Evolutionary conservation across 164 flowering plant species (phyloP).

Genomic region (Platanus orientalis): DNA sequence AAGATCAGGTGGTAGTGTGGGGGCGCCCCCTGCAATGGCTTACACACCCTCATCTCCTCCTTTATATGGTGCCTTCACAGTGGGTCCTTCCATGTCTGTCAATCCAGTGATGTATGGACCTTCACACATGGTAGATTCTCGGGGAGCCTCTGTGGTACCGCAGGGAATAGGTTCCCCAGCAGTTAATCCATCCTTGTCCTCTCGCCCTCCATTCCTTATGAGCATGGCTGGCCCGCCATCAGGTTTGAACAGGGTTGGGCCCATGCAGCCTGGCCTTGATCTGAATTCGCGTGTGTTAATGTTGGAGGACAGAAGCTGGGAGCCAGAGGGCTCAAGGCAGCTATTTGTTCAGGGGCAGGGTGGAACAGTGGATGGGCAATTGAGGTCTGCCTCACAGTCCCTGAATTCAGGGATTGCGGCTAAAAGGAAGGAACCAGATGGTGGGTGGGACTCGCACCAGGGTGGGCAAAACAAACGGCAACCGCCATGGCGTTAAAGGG

Average conservation of each 20-base stretch:
- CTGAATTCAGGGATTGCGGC: slow-evolving; percentile 40
- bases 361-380: slow-evolving; percentile 45
- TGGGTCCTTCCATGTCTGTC: slow-evolving; percentile 27
- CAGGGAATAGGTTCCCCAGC: slow-evolving; percentile 44
- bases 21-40: slow-evolving; percentile 34
- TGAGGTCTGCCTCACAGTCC: slow-evolving; percentile 29
- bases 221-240: slow-evolving; percentile 33
- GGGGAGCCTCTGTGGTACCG: slow-evolving; percentile 55
- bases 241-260: slow-evolving; percentile 35
- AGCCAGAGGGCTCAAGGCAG: slow-evolving; percentile 30
- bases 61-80: slow-evolving; percentile 25
- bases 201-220: slow-evolving; percentile 46
- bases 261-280: slow-evolving; percentile 43
- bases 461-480: slow-evolving; percentile 42
- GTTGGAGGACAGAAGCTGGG: slow-evolving; percentile 27
- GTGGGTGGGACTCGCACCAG: slow-evolving; percentile 57
- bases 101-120: slow-evolving; percentile 48
- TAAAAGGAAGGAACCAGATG: slow-evolving; percentile 79
- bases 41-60: slow-evolving; percentile 37
- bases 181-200: slow-evolving; percentile 31
- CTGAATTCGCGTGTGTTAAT: slow-evolving; percentile 45
- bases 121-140: slow-evolving; percentile 67
- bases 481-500: slow-evolving; percentile 51
- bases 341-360: slow-evolving; percentile 35
- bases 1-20: slow-evolving; percentile 34